Conservation (phyloP, 2,329 filamentous ascomycete genomes). For the Trichoderma breve region DNA sequence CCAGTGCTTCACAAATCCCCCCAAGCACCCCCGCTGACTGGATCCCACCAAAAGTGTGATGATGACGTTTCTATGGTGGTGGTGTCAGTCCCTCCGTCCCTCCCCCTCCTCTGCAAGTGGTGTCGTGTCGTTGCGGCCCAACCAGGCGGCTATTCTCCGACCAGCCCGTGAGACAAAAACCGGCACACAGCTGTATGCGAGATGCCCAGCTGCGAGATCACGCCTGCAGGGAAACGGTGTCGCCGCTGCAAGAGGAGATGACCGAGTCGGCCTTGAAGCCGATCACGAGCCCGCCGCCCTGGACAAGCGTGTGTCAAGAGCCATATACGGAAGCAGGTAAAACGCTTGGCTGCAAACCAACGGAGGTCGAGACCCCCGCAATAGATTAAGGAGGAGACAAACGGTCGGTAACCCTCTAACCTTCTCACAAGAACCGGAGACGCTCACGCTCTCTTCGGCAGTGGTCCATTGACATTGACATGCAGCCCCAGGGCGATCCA, state of each 20-base stretch:
- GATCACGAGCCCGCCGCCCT: conserved; percentile 16
- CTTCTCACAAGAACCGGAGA: neutral
- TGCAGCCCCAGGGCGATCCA: conserved; percentile 4
- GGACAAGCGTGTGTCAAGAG: conserved; percentile 16
- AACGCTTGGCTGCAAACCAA: conserved; percentile 12
- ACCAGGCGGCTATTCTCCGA: conserved; percentile 11
- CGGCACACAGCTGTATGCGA: conserved; percentile 9
- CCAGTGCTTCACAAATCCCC: conserved; percentile 4
- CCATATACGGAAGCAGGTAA: conserved; percentile 9
- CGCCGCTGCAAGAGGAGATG: conserved; percentile 19
- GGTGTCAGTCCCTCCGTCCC: neutral
- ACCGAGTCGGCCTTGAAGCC: conserved; percentile 18
- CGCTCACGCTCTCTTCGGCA: conserved; percentile 1
- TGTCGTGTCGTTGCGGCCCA: neutral
- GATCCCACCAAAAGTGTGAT: neutral
- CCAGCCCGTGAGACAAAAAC: conserved; percentile 6
- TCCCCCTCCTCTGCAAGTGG: neutral
- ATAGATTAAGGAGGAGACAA: conserved; percentile 17
- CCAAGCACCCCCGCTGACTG: neutral
- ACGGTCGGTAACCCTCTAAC: neutral
- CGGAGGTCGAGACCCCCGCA: conserved; percentile 6
- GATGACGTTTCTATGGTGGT: neutral
- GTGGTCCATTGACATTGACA: conserved; percentile 6
- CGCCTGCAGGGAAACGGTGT: conserved; percentile 17
- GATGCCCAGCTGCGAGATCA: conserved; percentile 17